phyloP scores from a whole-genome alignment of 2,329 filamentous ascomycete species.

The Epichloe sp. region DNA sequence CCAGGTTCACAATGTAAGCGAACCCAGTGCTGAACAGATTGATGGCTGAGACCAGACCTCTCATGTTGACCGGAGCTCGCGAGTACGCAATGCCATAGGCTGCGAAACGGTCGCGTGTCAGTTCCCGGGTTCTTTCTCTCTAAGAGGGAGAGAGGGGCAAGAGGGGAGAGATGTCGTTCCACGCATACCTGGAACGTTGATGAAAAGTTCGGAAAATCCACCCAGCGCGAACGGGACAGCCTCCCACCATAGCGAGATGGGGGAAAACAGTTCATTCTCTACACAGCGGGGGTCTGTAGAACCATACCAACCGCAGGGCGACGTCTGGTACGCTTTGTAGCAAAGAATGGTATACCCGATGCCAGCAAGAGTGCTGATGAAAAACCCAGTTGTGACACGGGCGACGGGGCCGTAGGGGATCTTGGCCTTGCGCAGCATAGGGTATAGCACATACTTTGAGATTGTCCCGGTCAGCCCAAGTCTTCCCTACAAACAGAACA shows the following conservation, averaged over 20 bases:
- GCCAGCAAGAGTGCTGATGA: slow-evolving; percentile 34
- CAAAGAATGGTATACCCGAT: slow-evolving; percentile 43
- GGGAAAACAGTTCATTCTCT: slow-evolving; percentile 11
- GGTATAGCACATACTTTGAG: slow-evolving; percentile 33
- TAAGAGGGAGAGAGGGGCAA: neutral
- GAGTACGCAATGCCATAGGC: slow-evolving; percentile 40
- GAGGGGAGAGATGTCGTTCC: neutral
- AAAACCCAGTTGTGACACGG: slow-evolving; percentile 45
- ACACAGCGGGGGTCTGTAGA: slow-evolving; percentile 12
- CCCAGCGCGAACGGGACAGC: slow-evolving; percentile 14
- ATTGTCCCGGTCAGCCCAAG: neutral
- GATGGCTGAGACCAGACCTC: slow-evolving; percentile 34
- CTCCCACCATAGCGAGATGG: slow-evolving; percentile 14
- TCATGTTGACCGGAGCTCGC: slow-evolving; percentile 36
- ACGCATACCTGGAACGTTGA: slow-evolving; percentile 12
- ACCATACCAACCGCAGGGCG: slow-evolving; percentile 28
- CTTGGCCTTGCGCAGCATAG: slow-evolving; percentile 33
- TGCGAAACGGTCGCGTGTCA: neutral
- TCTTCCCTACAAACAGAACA: neutral
- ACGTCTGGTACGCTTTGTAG: slow-evolving; percentile 43
- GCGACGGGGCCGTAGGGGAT: slow-evolving; percentile 46
- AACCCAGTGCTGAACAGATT: slow-evolving; percentile 34
- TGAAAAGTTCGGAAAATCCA: slow-evolving; percentile 17
- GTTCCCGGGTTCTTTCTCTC: neutral
- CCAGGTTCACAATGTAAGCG: slow-evolving; percentile 32